phyloP scores from a whole-genome alignment of 345 rosid species.

The Adansonia digitata region DNA sequence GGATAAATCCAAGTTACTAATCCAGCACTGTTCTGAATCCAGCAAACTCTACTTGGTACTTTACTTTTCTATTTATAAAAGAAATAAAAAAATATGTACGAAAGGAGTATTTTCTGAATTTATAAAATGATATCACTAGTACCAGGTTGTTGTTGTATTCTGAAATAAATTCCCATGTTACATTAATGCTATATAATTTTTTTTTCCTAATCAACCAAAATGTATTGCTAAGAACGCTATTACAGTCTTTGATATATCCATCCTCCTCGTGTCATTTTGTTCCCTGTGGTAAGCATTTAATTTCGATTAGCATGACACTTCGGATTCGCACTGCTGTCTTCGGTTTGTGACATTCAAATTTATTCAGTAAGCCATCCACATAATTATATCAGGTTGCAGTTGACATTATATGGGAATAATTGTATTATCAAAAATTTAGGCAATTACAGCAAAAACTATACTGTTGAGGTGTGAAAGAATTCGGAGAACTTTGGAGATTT shows the following conservation, averaged over 20 bases:
- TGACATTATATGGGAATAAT: not conserved
- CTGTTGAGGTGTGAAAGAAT: conserved; percentile 27
- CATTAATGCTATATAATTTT: not conserved
- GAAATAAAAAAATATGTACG: not conserved
- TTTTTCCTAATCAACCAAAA: not conserved
- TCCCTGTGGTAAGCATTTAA: not conserved
- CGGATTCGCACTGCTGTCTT: not conserved
- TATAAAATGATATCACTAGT: not conserved
- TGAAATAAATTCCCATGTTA: too few relatives aligned
- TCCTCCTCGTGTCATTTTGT: not conserved
- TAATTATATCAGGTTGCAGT: not conserved
- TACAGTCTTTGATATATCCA: not conserved
- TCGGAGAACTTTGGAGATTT: conserved; percentile 15
- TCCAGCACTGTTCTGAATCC: conserved; percentile 36
- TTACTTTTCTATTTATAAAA: not conserved
- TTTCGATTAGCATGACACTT: not conserved
- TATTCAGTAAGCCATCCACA: not conserved
- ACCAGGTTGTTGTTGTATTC: not conserved
- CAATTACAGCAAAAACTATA: conserved; percentile 23
- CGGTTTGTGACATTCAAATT: not conserved
- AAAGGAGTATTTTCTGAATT: not conserved
- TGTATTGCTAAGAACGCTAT: not conserved
- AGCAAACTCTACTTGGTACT: conserved; percentile 29
- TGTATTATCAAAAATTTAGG: conserved; percentile 18
- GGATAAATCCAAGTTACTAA: conserved; percentile 30